Evolutionary conservation across 2,329 filamentous ascomycete genomes (phyloP), one percentile per base, ranked within the genome.

Genomic region (Chaetomium globosum): DNA sequence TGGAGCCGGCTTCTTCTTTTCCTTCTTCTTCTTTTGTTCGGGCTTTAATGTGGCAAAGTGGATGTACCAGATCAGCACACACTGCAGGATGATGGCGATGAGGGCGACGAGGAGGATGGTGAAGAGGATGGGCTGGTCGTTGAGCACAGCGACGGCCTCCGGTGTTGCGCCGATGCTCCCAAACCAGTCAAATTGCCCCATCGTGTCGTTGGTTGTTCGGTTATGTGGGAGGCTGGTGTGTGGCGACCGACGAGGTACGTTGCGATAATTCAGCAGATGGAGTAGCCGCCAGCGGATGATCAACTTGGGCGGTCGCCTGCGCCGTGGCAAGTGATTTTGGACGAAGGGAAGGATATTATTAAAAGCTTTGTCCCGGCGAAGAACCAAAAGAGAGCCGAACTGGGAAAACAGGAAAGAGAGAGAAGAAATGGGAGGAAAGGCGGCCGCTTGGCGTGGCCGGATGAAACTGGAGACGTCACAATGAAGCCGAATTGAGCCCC

Each of bases 91-190:
- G 59, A 86, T 71, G 66, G 76, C 77, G 72, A 85, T 72, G 63
- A 87, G 77, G 65, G 84, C 83, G 73, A 85, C 74, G 68, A 87
- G 68, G 66, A 87, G 81, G 68, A 83, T 82, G 69, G 80, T 83
- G 77, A 87, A 86, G 61, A 87, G 78, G 67, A 82, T 77, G 26
- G 85, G 85, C 75, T 87, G 85, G 72, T 87, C 84, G 77, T 87
- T 87, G 73, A 87, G 79, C 61, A 82, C 81, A 68, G 83, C 83
- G 71, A 87, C 83, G 70, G 84, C 85, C 73, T 85, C 77, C 43
- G 80, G 77, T 21, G 85, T 87, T 57, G 85, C 85, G 75, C 85
- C 85, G 71, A 87, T 81, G 65, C 77, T 80, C 71, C 72, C 72
- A 70, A 87, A 82, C 79, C 82, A 87, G 74, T 82, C 82, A 74